Evolutionary conservation across 2,329 filamentous ascomycete genomes (phyloP).

Genomic region (Westerdykella sp.): DNA sequence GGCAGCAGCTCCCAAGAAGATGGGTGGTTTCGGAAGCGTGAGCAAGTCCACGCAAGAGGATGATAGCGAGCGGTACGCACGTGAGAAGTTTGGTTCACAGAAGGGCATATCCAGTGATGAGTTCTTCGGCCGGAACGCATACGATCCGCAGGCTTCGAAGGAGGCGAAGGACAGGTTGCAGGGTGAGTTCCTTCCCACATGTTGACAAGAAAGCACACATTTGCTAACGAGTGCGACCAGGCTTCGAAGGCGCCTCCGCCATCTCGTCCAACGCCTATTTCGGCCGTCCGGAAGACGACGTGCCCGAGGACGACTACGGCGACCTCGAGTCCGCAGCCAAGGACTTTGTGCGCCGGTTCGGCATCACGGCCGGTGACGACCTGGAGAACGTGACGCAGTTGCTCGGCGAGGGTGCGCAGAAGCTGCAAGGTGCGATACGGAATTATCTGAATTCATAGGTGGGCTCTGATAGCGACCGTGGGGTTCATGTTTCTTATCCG

Average conservation of each 20-base stretch:
- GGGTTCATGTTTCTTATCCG: background rate
- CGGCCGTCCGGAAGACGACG: conserved; percentile 80
- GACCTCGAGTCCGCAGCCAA: conserved; percentile 90
- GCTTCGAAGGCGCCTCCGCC: conserved; percentile 84
- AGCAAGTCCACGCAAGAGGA: conserved; percentile 61
- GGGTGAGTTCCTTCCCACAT: conserved; percentile 20
- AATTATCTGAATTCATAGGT: conserved; percentile 38
- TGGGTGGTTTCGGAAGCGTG: conserved; percentile 84
- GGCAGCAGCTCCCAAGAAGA: conserved; percentile 64
- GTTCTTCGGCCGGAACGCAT: conserved; percentile 89
- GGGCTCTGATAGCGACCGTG: background rate
- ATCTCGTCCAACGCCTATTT: conserved; percentile 99
- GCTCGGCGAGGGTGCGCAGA: conserved; percentile 77
- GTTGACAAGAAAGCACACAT: background rate
- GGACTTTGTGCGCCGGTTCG: conserved; percentile 92
- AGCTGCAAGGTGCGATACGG: conserved; percentile 59
- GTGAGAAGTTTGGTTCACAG: conserved; percentile 81
- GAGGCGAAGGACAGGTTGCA: conserved; percentile 84
- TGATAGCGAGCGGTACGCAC: conserved; percentile 76
- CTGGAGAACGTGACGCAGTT: conserved; percentile 81
- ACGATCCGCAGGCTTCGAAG: conserved; percentile 69
- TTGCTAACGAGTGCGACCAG: conserved; percentile 27
- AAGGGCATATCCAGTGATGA: conserved; percentile 98
- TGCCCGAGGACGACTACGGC: conserved; percentile 66
- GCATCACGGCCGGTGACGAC: conserved; percentile 92